Conservation (phyloP, 1,139 yeast species). For the Suhomyces chickasaworum region DNA sequence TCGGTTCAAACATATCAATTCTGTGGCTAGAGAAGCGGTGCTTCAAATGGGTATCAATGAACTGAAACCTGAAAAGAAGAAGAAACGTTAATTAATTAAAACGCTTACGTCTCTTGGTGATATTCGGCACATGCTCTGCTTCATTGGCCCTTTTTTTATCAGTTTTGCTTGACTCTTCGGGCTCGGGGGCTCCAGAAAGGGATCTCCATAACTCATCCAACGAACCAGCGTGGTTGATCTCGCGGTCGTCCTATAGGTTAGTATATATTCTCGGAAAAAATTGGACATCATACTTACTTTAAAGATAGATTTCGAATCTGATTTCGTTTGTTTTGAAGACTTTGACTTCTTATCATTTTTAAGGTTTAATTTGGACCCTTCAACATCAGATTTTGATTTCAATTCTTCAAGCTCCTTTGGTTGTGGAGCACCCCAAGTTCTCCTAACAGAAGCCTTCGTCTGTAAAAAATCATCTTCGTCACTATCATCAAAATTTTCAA, state of each 20-base stretch:
- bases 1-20: slow-evolving; percentile 88
- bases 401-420: slow-evolving; percentile 6
- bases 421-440: slow-evolving; percentile 14
- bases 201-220: slow-evolving; percentile 36
- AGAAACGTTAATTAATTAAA: slow-evolving; percentile 15
- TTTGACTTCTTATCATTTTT: slow-evolving; percentile 2
- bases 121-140: slow-evolving; percentile 20
- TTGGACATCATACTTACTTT: background rate
- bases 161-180: slow-evolving; percentile 8
- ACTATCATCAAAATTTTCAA: slow-evolving; percentile 11
- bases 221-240: slow-evolving; percentile 13
- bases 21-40: slow-evolving; percentile 84
- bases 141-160: slow-evolving; percentile 13
- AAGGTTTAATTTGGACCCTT: slow-evolving; percentile 19
- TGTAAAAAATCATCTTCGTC: slow-evolving; percentile 7
- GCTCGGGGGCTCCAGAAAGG: slow-evolving; percentile 19
- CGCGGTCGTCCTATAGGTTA: slow-evolving; percentile 5
- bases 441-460: slow-evolving; percentile 8
- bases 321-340: slow-evolving; percentile 1
- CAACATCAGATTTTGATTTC: slow-evolving; percentile 5
- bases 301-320: background rate
- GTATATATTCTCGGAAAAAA: background rate
- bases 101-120: slow-evolving; percentile 23
- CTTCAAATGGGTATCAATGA: slow-evolving; percentile 55
- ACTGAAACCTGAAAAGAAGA: slow-evolving; percentile 25